phyloP scores from a whole-genome alignment of 176 grass and related monocot genomes.

The Bromus sterilis region DNA sequence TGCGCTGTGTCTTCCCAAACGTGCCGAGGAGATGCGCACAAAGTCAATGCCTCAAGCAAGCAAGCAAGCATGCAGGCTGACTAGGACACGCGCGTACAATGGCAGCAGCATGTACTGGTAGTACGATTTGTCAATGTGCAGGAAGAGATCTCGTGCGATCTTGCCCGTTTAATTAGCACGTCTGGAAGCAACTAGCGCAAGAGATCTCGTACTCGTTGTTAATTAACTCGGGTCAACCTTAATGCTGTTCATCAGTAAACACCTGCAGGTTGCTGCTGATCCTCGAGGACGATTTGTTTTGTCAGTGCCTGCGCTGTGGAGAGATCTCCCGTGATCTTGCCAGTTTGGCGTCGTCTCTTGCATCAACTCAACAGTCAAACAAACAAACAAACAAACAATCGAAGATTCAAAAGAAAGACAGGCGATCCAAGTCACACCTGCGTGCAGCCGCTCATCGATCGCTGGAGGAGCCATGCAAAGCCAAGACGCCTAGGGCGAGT shows the following conservation, averaged over 20 bases:
- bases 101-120: neutral
- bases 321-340: neutral
- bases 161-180: neutral
- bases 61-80: neutral
- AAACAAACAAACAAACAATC: neutral
- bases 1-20: neutral
- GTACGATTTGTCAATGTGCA: neutral
- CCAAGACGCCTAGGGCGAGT: neutral
- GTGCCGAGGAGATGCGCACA: neutral
- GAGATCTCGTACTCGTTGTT: neutral
- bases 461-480: slow-evolving; percentile 2
- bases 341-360: neutral
- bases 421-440: neutral
- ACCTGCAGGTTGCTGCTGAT: neutral
- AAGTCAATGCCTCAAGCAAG: neutral
- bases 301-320: neutral
- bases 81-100: neutral
- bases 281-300: neutral
- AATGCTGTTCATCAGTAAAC: slow-evolving; percentile 6
- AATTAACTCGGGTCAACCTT: slow-evolving; percentile 1
- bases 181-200: too few relatives aligned
- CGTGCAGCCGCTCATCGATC: neutral
- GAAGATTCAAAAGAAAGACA: neutral
- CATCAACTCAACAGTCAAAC: neutral
- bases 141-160: slow-evolving; percentile 6